These are phyloP conservation scores for Tephrocybe sp. DNA, from an alignment of 768 basidiomycete genomes.

Conservation along the genomic window DNA sequence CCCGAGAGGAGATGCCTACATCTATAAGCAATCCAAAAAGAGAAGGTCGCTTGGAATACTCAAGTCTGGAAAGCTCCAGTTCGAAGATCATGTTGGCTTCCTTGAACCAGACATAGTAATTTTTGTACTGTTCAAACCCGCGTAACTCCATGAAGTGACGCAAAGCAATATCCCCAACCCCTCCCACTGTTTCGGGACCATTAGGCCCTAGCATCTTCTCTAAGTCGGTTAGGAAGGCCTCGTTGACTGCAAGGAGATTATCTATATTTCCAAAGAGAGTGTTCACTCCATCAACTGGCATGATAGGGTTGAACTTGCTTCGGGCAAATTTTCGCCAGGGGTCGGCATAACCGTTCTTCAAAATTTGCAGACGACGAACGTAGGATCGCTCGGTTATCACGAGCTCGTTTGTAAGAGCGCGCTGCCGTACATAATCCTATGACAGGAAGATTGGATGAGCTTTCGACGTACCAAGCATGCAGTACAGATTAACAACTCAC, in stretches of 20 bases:
- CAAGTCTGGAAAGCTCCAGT: slow-evolving; percentile 73
- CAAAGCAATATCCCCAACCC: slow-evolving; percentile 83
- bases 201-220: slow-evolving; percentile 75
- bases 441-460: slow-evolving; percentile 10
- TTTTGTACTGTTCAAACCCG: slow-evolving; percentile 90
- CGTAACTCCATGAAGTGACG: slow-evolving; percentile 82
- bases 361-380: slow-evolving; percentile 74
- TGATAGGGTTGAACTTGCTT: slow-evolving; percentile 81
- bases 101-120: slow-evolving; percentile 90
- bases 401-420: slow-evolving; percentile 79
- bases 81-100: slow-evolving; percentile 90
- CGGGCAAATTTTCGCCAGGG: slow-evolving; percentile 85
- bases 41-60: slow-evolving; percentile 77
- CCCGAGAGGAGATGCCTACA: slow-evolving; percentile 46
- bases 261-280: slow-evolving; percentile 95
- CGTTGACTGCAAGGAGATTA: slow-evolving; percentile 84
- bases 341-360: slow-evolving; percentile 89
- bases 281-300: slow-evolving; percentile 89
- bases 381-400: slow-evolving; percentile 89
- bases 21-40: slow-evolving; percentile 87
- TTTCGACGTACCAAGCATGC: not conserved
- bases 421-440: slow-evolving; percentile 48
- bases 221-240: slow-evolving; percentile 80
- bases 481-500: slow-evolving; percentile 37
- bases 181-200: slow-evolving; percentile 53